A percentile compares a stretch with the other conserved stretches of the same genome.
These are phyloP conservation scores for Cryptococcus sp. DNA, from an alignment of 1,284 basidiomycete species.

Conservation along the genomic window DNA sequence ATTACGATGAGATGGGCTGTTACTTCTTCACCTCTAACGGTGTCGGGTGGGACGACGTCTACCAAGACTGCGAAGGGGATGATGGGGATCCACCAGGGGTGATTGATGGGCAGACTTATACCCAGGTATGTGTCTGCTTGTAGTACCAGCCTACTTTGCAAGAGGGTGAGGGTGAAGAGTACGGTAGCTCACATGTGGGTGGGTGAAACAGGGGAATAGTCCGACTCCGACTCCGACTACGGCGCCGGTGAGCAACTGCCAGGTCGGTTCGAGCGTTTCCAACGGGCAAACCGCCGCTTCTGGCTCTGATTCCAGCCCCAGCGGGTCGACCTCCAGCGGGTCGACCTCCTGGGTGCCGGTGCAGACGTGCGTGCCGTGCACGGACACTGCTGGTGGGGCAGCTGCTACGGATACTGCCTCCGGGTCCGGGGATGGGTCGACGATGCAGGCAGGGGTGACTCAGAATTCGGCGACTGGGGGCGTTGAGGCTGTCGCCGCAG, in stretches of 20 bases:
- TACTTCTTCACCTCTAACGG: conserved; percentile 31
- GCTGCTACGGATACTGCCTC: neutral
- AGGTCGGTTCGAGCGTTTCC: conserved; percentile 11
- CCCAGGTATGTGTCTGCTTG: conserved; percentile 13
- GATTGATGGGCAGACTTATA: conserved; percentile 23
- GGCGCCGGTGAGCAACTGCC: conserved; percentile 17
- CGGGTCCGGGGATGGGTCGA: neutral
- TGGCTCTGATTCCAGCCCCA: neutral
- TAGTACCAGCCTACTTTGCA: neutral
- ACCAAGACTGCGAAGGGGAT: conserved; percentile 33
- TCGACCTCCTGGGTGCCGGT: conserved; percentile 32
- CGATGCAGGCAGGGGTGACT: too few relatives aligned
- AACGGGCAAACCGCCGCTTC: conserved; percentile 21
- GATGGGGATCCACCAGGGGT: conserved; percentile 33
- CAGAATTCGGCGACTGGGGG: neutral
- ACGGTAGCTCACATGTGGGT: neutral
- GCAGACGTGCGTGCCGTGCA: conserved; percentile 32
- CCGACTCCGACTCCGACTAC: conserved; percentile 15
- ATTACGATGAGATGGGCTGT: conserved; percentile 35
- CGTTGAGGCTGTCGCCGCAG: neutral
- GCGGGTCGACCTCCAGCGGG: neutral
- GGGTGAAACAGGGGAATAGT: conserved; percentile 3
- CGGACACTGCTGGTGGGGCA: conserved; percentile 4
- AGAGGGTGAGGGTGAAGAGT: neutral
- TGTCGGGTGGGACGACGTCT: conserved; percentile 27